Percentiles rank a stretch among this genome's conserved stretches.
phyloP scores from a whole-genome alignment of 306 rosid species.

The Sechiopsis laciniata region DNA sequence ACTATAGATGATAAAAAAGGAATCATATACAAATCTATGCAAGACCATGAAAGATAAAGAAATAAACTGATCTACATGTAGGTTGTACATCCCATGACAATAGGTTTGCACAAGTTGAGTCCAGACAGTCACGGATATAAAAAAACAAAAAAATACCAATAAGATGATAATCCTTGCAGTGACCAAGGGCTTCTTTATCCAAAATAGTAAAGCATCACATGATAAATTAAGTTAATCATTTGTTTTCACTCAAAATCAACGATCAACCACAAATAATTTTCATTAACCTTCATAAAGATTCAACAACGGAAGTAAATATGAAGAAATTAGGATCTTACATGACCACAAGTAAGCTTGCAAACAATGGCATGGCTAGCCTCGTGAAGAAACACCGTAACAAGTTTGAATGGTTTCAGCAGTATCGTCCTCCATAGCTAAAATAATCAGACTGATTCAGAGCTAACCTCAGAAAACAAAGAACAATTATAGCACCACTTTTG shows the following conservation, averaged over 20 bases:
- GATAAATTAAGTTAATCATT: background rate
- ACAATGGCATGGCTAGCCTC: conserved; percentile 94
- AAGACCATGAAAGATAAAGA: background rate
- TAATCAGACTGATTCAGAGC: conserved; percentile 15
- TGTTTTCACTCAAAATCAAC: conserved; percentile 9
- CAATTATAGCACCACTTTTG: background rate
- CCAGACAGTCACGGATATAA: background rate
- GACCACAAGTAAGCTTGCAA: conserved; percentile 86
- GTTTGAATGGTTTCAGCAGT: conserved; percentile 82
- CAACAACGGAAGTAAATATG: background rate
- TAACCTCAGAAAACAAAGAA: background rate
- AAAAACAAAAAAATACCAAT: background rate
- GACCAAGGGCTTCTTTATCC: background rate
- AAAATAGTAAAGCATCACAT: background rate
- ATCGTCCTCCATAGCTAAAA: conserved; percentile 87
- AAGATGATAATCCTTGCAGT: background rate
- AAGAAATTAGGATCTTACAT: conserved; percentile 37
- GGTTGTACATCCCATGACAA: too few relatives aligned
- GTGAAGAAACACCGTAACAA: conserved; percentile 83
- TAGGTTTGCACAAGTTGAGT: too few relatives aligned
- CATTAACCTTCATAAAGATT: background rate
- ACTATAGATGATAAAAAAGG: too few relatives aligned
- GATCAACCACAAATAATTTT: background rate
- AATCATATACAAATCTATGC: background rate
- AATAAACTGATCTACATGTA: background rate